Evolutionary conservation across 2,329 filamentous ascomycete species (phyloP), one percentile per base, ranked within the genome.

Genomic region (Fusarium verticillioides): DNA sequence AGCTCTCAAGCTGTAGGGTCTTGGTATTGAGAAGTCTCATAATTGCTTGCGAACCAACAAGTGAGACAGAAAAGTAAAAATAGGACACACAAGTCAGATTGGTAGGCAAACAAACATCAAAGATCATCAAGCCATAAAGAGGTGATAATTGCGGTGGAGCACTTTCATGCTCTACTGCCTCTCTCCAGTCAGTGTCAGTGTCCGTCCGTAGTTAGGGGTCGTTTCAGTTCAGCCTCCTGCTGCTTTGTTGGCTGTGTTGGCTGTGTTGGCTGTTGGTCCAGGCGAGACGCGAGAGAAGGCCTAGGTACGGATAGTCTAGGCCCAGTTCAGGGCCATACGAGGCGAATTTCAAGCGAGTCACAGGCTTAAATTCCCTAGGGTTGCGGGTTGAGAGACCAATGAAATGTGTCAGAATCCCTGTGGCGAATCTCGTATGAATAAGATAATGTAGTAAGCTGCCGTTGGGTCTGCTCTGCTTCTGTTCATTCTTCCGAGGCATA

Each of bases 11-110:
- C 73, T 76, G 63, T 58, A 78, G 66, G 21, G 76, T 78, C 64
- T 64, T 78, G 61, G 76, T 76, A 62, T 78, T 76, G 76, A 78
- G 63, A 57, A 78, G 66, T 70, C 76, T 75, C 76, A 78, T 78
- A 62, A 52, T 68, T 62, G 53, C 43, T 63, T 66, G 57, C 46
- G 63, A 52, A 46, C 61, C 59, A 53, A 28, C 52, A 40, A 52
- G 40, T 37, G 37, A 40, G 46, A 43, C 46, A 54, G n/a, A n/a
- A 42, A 60, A 67, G 42, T 26, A 32, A 63, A 49, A 47, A 39
- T 46, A 50, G 34, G 34, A n/a, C 19, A n/a, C 30, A 36, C n/a
- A 40, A 15, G 50, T 30, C 15, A 28, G 34, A 60, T 50, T 50
- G 10, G 6, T 39, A 37, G 43, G 23, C 36, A 58, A 36, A 36